Conservation (phyloP, 345 rosid species). For the Garcia nutans region DNA sequence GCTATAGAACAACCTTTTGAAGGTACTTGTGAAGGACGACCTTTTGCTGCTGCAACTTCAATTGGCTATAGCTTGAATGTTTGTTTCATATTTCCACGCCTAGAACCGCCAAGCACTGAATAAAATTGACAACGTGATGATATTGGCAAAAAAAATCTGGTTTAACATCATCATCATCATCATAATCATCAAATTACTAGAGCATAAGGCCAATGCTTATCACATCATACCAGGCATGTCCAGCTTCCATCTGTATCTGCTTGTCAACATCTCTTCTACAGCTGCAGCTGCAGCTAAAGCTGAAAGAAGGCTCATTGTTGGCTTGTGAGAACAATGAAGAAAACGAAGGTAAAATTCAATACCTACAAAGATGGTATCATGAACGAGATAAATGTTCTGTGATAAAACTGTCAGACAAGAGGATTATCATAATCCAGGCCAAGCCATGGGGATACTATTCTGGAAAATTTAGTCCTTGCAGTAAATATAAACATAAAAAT, state of each 20-base stretch:
- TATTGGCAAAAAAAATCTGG: not conserved
- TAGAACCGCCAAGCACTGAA: not conserved
- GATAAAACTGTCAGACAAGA: not conserved
- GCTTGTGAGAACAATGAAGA: not conserved
- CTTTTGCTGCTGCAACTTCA: too few species aligned
- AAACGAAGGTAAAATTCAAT: not conserved
- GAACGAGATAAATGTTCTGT: not conserved
- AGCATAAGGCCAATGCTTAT: not conserved
- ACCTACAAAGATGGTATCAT: not conserved
- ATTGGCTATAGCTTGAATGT: not conserved
- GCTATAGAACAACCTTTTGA: not conserved
- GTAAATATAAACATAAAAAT: not conserved
- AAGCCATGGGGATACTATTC: not conserved
- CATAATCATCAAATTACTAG: not conserved
- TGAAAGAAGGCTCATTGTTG: not conserved
- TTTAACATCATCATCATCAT: not conserved
- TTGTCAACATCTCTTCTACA: conserved; percentile 4
- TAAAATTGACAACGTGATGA: not conserved
- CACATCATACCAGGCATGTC: not conserved
- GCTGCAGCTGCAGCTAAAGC: not conserved
- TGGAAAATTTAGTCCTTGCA: not conserved
- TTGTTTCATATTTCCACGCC: not conserved
- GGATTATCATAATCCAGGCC: not conserved
- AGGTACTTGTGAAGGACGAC: not conserved
- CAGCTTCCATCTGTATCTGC: not conserved